These are phyloP conservation scores for Colletotrichum tofieldiae DNA, from an alignment of 2,329 filamentous ascomycete genomes.

Conservation along the genomic window DNA sequence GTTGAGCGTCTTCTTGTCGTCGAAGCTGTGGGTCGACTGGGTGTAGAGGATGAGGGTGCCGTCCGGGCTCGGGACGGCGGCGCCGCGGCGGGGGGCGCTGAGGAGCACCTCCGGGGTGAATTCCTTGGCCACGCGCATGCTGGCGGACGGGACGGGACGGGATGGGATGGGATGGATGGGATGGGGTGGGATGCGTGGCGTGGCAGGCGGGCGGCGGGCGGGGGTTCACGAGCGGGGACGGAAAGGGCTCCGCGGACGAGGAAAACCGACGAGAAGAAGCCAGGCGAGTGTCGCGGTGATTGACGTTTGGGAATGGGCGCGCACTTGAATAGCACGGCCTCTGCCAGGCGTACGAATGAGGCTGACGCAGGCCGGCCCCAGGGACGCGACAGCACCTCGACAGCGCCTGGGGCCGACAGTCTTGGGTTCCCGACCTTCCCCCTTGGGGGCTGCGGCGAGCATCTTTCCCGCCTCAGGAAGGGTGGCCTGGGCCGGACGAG, in stretches of 20 bases:
- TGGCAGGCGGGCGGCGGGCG: not conserved
- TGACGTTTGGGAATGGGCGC: not conserved
- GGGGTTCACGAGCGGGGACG: not conserved
- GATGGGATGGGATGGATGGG: no score
- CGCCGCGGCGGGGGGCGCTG: slow-evolving; percentile 49
- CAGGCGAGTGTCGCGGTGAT: not conserved
- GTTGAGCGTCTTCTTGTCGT: slow-evolving; percentile 50
- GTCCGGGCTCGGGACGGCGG: slow-evolving; percentile 58
- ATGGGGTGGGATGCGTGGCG: no score
- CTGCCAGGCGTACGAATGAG: slow-evolving; percentile 27
- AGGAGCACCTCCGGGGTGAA: slow-evolving; percentile 54
- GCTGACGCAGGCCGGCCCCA: slow-evolving; percentile 30
- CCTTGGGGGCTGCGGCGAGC: slow-evolving; percentile 10
- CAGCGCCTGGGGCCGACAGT: slow-evolving; percentile 10
- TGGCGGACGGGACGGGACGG: not conserved
- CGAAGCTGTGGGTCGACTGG: slow-evolving; percentile 56
- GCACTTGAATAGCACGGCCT: not conserved
- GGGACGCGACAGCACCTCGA: slow-evolving; percentile 36
- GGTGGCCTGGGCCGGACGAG: slow-evolving; percentile 3
- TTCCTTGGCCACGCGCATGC: slow-evolving; percentile 44
- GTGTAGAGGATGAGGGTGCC: slow-evolving; percentile 60
- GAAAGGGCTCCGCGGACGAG: not conserved
- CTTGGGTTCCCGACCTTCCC: slow-evolving; percentile 28
- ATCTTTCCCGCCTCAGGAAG: slow-evolving; percentile 3
- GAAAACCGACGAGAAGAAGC: not conserved